Conservation (phyloP, 129 eudicot species). For the Scalesia atractyloides region DNA sequence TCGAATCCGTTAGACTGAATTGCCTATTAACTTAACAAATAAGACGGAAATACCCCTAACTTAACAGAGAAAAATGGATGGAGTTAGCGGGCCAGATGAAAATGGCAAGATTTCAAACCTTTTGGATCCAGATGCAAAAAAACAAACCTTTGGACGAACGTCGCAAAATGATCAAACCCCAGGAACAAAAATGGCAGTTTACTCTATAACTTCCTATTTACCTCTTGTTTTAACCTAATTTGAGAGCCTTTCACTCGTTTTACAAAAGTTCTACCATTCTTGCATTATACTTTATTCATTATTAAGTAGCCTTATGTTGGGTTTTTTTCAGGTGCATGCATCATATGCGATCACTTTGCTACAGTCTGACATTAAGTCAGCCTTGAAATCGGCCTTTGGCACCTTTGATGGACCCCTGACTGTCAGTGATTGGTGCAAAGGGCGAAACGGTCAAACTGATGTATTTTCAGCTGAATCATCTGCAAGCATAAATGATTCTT, state of each 20-base stretch:
- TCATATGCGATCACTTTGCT: slow-evolving; percentile 82
- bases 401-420: slow-evolving; percentile 88
- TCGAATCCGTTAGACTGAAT: too few relatives aligned
- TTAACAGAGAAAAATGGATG: too few relatives aligned
- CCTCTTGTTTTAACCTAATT: neutral
- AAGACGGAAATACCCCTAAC: too few relatives aligned
- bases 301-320: neutral
- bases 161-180: too few relatives aligned
- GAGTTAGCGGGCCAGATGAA: too few relatives aligned
- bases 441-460: slow-evolving; percentile 74
- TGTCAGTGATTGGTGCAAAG: slow-evolving; percentile 97
- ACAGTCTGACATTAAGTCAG: slow-evolving; percentile 89
- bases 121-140: too few relatives aligned
- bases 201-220: neutral
- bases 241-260: neutral
- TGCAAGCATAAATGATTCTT: slow-evolving; percentile 79
- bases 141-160: too few relatives aligned
- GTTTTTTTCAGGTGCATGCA: slow-evolving; percentile 81
- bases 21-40: too few relatives aligned
- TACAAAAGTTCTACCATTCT: neutral
- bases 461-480: slow-evolving; percentile 81
- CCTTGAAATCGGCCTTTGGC: slow-evolving; percentile 89
- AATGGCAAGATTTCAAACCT: too few relatives aligned
- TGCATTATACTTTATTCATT: neutral
- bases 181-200: too few relatives aligned